These are phyloP conservation scores for Populus simonii DNA, from an alignment of 345 rosid species.

Conservation along the genomic window DNA sequence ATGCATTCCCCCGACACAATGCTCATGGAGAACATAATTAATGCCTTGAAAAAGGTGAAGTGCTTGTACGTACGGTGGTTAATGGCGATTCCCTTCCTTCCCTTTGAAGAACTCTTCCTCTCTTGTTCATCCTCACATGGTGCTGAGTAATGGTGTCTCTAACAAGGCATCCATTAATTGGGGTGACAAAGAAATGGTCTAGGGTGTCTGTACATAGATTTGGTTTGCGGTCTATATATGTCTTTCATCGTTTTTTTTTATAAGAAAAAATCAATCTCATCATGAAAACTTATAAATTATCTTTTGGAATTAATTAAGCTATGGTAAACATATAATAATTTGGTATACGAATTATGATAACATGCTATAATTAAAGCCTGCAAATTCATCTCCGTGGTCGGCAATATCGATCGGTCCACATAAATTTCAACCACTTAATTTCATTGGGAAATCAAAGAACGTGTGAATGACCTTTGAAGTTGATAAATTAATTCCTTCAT, in stretches of 20 bases:
- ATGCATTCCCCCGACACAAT: slow-evolving; percentile 32
- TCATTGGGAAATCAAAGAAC: neutral
- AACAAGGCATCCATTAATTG: slow-evolving; percentile 16
- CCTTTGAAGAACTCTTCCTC: slow-evolving; percentile 20
- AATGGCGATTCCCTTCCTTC: slow-evolving; percentile 20
- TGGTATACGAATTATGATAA: neutral
- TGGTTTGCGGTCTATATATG: slow-evolving; percentile 9
- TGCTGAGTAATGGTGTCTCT: slow-evolving; percentile 41
- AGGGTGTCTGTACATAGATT: slow-evolving; percentile 41
- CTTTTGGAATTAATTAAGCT: neutral
- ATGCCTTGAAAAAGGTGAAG: slow-evolving; percentile 16
- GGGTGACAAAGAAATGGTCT: slow-evolving; percentile 20
- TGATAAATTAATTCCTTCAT: neutral
- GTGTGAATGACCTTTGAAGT: neutral
- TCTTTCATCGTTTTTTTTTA: neutral
- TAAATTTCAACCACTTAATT: neutral
- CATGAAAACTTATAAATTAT: neutral
- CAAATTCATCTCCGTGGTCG: neutral
- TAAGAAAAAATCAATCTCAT: neutral
- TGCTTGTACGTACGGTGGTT: slow-evolving; percentile 6
- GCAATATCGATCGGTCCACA: neutral
- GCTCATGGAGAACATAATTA: neutral
- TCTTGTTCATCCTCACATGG: slow-evolving; percentile 25
- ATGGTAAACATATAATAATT: neutral
- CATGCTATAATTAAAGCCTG: neutral